Evolutionary conservation across 2,329 filamentous ascomycete genomes (phyloP), one percentile per base, ranked within the genome.

Genomic region (Madurella fahalii): DNA sequence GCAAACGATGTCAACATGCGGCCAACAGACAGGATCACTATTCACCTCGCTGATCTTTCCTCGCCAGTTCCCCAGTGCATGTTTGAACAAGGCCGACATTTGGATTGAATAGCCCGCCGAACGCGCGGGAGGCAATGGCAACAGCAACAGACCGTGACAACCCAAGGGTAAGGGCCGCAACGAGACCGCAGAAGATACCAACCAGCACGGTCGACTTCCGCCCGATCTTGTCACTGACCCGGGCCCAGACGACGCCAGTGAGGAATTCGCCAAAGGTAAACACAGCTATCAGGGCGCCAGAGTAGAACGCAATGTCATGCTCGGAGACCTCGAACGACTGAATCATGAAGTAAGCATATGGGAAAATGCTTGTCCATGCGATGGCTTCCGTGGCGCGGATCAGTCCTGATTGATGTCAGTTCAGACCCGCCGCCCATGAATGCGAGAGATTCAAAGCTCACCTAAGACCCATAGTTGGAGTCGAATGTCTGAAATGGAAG

Each of bases 301-400:
- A n/a, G 34, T 51, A 56, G 37, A 56, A 56, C 2, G 53, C 43
- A n/a, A 58, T 53, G 32, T 53, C 44, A 2, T 41, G 16, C 8
- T 51, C 47, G 4, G 53, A 31, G n/a, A 58, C 50, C 4, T 54
- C 20, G 30, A 58, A 56, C 2, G 53, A 52, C 17, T 41, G 31
- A 7, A 58, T 47, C 53, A 56, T 58, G 50, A 34, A 52, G 42
- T 56, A 58, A 4, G 53, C 44, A 9, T 58, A 58, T 4, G 57
- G 57, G 32, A 56, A 54, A 7, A 52, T 56, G 31, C 53, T 54
- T 1, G 40, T 49, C 51, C 57, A 58, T 13, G 53, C 51, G 39
- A 56, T 51, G 40, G 57, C 51, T 37, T 58, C 50, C 4, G 53
- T 54, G 1, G 50, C 53, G 8, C 53, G 53, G 44, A 54, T 40